phyloP scores from a whole-genome alignment of 208 protist species.

The Blastocrithidia nonstop region DNA sequence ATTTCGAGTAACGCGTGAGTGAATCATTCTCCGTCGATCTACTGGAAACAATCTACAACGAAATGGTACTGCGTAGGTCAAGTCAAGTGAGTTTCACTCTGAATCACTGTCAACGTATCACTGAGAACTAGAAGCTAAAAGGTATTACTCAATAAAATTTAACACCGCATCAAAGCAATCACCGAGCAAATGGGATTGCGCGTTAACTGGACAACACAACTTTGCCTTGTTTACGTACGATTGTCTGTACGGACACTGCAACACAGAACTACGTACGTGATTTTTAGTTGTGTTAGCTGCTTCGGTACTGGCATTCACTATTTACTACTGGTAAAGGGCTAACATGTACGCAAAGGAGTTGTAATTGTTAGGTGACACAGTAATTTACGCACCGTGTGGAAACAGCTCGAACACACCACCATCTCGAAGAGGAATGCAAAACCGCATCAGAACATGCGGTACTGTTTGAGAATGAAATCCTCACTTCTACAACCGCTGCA shows the following conservation, averaged over 20 bases:
- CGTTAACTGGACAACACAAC: constrained; percentile 14
- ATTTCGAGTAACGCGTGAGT: constrained; percentile 11
- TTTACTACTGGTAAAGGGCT: constrained; percentile 8
- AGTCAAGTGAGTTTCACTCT: constrained; percentile 21
- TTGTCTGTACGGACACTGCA: constrained; percentile 4
- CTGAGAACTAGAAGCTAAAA: constrained; percentile 15
- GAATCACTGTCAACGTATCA: constrained; percentile 19
- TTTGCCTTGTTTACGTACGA: constrained; percentile 11
- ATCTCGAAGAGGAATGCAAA: constrained; percentile 27
- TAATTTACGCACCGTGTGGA: constrained; percentile 21
- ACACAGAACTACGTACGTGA: neutral
- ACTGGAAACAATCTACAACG: constrained; percentile 21
- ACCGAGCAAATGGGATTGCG: constrained; percentile 14
- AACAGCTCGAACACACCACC: constrained; percentile 38
- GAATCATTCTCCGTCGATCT: constrained; percentile 7
- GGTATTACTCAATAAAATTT: constrained; percentile 21
- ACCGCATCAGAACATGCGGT: constrained; percentile 9
- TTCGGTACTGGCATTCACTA: constrained; percentile 4
- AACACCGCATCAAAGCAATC: constrained; percentile 20
- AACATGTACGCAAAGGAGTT: constrained; percentile 19
- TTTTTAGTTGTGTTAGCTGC: neutral
- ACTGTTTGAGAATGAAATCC: constrained; percentile 5
- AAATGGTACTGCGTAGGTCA: constrained; percentile 38
- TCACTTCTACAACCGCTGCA: constrained; percentile 2
- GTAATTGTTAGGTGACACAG: constrained; percentile 36